Evolutionary conservation across 2,329 filamentous ascomycete genomes (phyloP).

Genomic region (Ascocoryne sarcoides): DNA sequence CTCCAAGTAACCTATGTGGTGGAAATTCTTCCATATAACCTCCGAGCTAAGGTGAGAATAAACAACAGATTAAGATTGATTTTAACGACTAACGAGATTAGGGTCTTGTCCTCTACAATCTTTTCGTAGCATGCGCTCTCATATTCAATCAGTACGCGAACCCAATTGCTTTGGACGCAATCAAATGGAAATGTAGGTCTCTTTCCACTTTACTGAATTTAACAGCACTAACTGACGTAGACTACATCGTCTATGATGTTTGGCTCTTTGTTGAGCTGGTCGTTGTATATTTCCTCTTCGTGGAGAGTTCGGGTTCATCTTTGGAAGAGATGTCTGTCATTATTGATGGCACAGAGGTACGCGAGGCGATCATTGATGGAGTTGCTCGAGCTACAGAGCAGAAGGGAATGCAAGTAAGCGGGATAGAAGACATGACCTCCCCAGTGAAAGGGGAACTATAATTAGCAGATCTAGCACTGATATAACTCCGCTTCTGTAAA

Average conservation of each 20-base stretch:
- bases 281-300: slow-evolving; percentile 23
- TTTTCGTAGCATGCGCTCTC: slow-evolving; percentile 34
- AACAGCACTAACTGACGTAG: slow-evolving; percentile 1
- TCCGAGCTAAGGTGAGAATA: slow-evolving; percentile 15
- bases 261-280: slow-evolving; percentile 16
- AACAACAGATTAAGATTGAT: no score
- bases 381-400: slow-evolving; percentile 9
- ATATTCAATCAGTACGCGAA: slow-evolving; percentile 36
- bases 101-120: slow-evolving; percentile 32
- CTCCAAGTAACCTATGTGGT: slow-evolving; percentile 18
- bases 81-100: no score
- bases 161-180: slow-evolving; percentile 30
- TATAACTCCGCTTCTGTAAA: no score
- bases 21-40: slow-evolving; percentile 22
- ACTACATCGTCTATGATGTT: slow-evolving; percentile 29
- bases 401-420: no score
- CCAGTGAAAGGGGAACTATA: no score
- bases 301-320: slow-evolving; percentile 32
- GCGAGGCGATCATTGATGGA: slow-evolving; percentile 9
- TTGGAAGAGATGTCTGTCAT: slow-evolving; percentile 35
- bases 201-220: not conserved
- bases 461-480: no score
- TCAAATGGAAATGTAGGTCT: slow-evolving; percentile 31
- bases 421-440: no score
- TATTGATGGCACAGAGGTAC: slow-evolving; percentile 32